These are phyloP conservation scores for Aureobasidium pullulans DNA, from an alignment of 2,329 filamentous ascomycete species.

Conservation along the genomic window DNA sequence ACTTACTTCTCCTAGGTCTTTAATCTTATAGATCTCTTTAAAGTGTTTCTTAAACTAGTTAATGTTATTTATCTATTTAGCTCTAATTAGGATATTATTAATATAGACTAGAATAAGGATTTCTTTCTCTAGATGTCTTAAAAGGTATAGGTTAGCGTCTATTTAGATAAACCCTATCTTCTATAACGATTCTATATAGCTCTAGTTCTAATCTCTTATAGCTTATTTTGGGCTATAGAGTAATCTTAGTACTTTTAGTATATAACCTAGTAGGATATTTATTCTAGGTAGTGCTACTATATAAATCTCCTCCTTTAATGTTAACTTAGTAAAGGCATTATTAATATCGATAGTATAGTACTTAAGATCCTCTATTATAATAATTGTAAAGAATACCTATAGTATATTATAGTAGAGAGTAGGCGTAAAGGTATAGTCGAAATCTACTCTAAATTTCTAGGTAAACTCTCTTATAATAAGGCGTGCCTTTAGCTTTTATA, in stretches of 20 bases:
- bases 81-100: background rate
- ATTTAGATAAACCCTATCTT: background rate
- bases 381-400: no score
- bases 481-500: background rate
- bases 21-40: background rate
- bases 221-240: no score
- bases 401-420: background rate
- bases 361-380: no score
- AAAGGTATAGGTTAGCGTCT: no score
- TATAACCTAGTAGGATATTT: no score
- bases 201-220: background rate
- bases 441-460: background rate
- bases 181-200: background rate
- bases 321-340: no score
- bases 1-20: background rate
- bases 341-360: no score
- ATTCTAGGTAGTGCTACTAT: no score
- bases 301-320: no score
- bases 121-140: no score
- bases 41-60: background rate
- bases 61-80: background rate
- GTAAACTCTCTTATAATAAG: background rate
- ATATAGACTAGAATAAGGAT: background rate
- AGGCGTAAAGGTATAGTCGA: background rate
- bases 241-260: no score